These are phyloP conservation scores for Amniculicola lignicola DNA, from an alignment of 495 filamentous ascomycete species.

Conservation along the genomic window DNA sequence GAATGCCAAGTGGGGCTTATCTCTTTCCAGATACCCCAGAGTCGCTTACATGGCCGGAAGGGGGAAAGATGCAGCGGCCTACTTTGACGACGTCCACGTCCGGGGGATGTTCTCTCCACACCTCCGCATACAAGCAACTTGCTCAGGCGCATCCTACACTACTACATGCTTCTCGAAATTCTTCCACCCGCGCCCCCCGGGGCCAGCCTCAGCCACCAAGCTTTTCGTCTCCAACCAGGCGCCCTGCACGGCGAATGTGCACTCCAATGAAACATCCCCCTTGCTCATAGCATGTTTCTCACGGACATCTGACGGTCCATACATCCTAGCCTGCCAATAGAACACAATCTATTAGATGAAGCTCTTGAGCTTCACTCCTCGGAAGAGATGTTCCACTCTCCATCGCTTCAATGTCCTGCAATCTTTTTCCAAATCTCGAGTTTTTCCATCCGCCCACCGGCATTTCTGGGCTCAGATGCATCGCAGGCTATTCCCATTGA, in stretches of 20 bases:
- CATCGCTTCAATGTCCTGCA: constrained; percentile 8
- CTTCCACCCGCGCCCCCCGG: constrained; percentile 6
- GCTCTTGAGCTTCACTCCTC: neutral
- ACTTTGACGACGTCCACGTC: neutral
- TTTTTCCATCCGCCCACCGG: constrained; percentile 26
- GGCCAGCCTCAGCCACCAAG: neutral
- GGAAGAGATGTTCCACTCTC: constrained; percentile 1
- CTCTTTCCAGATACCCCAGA: constrained; percentile 8
- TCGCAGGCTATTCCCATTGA: constrained; percentile 2
- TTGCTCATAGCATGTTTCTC: constrained; percentile 7
- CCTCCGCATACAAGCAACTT: constrained; percentile 19
- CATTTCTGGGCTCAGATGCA: constrained; percentile 6
- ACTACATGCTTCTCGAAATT: constrained; percentile 27
- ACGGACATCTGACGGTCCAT: constrained; percentile 10
- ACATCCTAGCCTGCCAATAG: constrained; percentile 24
- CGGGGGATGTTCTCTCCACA: neutral
- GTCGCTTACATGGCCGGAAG: constrained; percentile 8
- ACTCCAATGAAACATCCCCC: constrained; percentile 10
- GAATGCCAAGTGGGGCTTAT: constrained; percentile 12
- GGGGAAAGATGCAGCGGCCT: neutral
- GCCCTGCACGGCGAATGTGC: constrained; percentile 5
- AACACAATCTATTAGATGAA: constrained; percentile 27
- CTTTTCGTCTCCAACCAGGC: constrained; percentile 10
- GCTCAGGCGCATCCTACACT: constrained; percentile 8
- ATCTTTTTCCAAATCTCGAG: constrained; percentile 19